Conservation (phyloP, 1,284 basidiomycete species). For the Marasmius tenuissimus region DNA sequence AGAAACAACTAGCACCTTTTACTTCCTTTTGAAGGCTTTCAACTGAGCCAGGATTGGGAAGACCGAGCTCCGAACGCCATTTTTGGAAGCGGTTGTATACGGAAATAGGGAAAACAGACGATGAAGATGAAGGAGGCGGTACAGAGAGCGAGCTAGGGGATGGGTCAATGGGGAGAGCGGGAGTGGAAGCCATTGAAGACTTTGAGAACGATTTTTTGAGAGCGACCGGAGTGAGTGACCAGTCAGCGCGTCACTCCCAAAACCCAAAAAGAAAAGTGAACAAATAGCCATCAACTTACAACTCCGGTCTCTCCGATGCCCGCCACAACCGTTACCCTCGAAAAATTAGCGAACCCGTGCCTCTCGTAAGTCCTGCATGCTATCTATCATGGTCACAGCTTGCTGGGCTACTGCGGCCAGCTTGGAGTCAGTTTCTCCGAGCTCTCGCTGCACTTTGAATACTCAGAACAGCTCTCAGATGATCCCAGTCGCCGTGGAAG, state of each 20-base stretch:
- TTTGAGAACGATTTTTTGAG: neutral
- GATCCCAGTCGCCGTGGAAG: too few relatives aligned
- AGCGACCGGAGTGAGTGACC: slow-evolving; percentile 3
- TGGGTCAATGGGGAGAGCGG: slow-evolving; percentile 31
- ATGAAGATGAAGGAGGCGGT: slow-evolving; percentile 16
- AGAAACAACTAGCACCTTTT: slow-evolving; percentile 56
- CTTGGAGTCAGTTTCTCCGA: too few relatives aligned
- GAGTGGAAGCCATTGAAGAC: slow-evolving; percentile 30
- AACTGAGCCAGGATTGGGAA: slow-evolving; percentile 86
- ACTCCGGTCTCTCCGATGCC: neutral
- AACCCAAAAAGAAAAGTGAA: neutral
- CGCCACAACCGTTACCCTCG: neutral
- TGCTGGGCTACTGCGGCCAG: too few relatives aligned
- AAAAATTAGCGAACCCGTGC: neutral
- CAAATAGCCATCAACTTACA: neutral
- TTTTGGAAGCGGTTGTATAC: slow-evolving; percentile 73
- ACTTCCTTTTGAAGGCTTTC: slow-evolving; percentile 92
- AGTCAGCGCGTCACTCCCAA: neutral
- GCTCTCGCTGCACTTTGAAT: too few relatives aligned
- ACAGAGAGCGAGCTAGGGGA: slow-evolving; percentile 19
- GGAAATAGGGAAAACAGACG: slow-evolving; percentile 20
- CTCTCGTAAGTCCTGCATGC: neutral
- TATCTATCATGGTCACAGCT: too few relatives aligned
- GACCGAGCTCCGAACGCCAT: slow-evolving; percentile 79
- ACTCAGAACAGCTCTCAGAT: too few relatives aligned